Conservation (phyloP, 1,284 basidiomycete genomes). For the Melampsora americana region DNA sequence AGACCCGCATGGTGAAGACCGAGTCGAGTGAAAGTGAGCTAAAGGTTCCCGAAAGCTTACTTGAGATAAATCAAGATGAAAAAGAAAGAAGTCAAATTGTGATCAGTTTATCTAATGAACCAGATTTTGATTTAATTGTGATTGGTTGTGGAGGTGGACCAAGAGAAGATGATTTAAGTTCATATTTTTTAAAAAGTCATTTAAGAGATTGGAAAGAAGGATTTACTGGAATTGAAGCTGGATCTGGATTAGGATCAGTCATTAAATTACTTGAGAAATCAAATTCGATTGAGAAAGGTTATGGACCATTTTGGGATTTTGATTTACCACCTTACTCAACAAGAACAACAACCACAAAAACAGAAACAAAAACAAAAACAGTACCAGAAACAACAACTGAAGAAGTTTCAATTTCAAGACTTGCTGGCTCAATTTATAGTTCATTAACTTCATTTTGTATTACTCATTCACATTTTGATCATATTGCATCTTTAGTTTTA, state of each 20-base stretch:
- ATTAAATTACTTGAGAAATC: constrained; percentile 46
- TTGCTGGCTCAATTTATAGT: neutral
- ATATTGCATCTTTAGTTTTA: constrained; percentile 49
- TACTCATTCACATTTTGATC: constrained; percentile 47
- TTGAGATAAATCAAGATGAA: too few species aligned
- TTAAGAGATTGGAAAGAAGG: constrained; percentile 52
- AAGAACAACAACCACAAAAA: constrained; percentile 28
- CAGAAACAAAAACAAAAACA: constrained; percentile 33
- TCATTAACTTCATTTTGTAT: neutral
- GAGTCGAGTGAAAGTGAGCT: too few species aligned
- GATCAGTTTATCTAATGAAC: constrained; percentile 36
- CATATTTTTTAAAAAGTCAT: constrained; percentile 55
- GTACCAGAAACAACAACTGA: neutral
- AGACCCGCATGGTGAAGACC: too few species aligned
- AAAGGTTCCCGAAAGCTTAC: too few species aligned
- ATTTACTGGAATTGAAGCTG: constrained; percentile 54
- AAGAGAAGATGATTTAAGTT: constrained; percentile 54
- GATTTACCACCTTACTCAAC: constrained; percentile 1
- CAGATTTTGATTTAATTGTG: constrained; percentile 44
- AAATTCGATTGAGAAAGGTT: neutral
- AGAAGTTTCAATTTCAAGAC: neutral
- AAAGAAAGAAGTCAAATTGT: too few species aligned
- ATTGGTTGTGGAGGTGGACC: constrained; percentile 57
- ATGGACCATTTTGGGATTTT: constrained; percentile 47
- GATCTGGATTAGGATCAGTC: constrained; percentile 51